These are phyloP conservation scores for Botryotinia globosa DNA, from an alignment of 2,329 filamentous ascomycete species.

Conservation along the genomic window DNA sequence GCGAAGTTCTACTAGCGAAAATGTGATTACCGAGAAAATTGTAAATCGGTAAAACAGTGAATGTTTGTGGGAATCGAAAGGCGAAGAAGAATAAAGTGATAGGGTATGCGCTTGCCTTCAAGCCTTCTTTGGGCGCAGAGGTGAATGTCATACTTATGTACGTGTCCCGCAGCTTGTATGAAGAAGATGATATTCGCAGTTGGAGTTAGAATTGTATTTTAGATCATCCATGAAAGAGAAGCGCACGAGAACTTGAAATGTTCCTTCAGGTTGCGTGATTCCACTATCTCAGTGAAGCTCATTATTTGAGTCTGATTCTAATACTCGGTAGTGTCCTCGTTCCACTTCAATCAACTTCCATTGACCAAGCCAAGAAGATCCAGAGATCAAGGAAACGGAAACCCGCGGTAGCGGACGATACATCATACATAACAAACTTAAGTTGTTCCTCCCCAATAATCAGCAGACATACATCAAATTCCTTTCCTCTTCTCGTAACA, in stretches of 20 bases:
- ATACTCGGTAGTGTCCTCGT: not conserved
- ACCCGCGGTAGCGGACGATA: not conserved
- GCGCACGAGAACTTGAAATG: not conserved
- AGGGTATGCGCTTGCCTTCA: not conserved
- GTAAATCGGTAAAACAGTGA: not conserved
- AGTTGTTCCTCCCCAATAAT: too few species aligned
- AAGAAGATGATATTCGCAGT: not conserved
- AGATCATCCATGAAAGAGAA: not conserved
- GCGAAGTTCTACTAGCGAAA: not conserved
- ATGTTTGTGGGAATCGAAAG: not conserved
- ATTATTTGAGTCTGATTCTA: not conserved
- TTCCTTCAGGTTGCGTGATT: rapidly evolving
- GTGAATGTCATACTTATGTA: not conserved
- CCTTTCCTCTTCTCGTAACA: not conserved
- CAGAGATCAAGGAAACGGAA: not conserved
- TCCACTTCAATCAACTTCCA: not conserved
- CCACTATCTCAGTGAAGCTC: not conserved
- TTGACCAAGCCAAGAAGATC: rapidly evolving
- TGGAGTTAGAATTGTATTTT: not conserved
- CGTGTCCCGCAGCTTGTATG: too few species aligned
- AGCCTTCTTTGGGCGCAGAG: too few species aligned
- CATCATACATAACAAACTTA: not conserved
- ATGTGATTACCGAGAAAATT: not conserved
- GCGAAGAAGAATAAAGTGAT: not conserved
- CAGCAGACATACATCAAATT: not conserved